Evolutionary conservation across 495 filamentous ascomycete genomes (phyloP).

Genomic region (Sordaria brevicollis): DNA sequence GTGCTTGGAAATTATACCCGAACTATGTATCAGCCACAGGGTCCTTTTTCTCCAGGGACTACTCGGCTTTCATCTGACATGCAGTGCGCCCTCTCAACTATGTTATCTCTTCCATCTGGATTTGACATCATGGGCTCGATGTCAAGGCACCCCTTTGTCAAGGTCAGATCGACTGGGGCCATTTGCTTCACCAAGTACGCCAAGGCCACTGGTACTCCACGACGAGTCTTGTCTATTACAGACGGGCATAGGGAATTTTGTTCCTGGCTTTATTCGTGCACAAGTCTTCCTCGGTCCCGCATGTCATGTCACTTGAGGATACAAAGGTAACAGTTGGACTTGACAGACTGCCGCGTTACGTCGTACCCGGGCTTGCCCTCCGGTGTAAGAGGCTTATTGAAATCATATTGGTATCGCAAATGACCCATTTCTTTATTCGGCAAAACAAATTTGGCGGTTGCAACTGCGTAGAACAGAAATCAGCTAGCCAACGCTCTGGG

Average conservation of each 20-base stretch:
- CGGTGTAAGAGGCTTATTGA: neutral
- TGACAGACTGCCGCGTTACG: slow-evolving; percentile 16
- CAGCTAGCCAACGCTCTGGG: neutral
- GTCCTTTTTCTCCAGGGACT: neutral
- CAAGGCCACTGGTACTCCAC: neutral
- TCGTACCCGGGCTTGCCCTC: slow-evolving; percentile 8
- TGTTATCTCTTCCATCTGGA: neutral
- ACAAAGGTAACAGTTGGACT: neutral
- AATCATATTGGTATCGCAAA: neutral
- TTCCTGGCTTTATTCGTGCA: neutral
- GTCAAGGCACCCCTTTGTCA: neutral
- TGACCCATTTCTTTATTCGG: neutral
- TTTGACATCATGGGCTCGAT: neutral
- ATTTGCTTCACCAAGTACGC: neutral
- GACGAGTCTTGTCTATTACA: neutral
- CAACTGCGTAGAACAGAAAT: neutral
- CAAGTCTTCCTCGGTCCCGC: neutral
- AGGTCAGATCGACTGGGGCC: neutral
- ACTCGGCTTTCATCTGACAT: neutral
- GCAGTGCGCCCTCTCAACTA: neutral
- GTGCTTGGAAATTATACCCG: neutral
- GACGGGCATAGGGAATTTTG: neutral
- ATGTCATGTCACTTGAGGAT: neutral
- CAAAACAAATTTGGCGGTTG: neutral
- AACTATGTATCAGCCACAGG: neutral